phyloP scores from a whole-genome alignment of 768 basidiomycete genomes.

The Gloeopeniophorella convolvens region DNA sequence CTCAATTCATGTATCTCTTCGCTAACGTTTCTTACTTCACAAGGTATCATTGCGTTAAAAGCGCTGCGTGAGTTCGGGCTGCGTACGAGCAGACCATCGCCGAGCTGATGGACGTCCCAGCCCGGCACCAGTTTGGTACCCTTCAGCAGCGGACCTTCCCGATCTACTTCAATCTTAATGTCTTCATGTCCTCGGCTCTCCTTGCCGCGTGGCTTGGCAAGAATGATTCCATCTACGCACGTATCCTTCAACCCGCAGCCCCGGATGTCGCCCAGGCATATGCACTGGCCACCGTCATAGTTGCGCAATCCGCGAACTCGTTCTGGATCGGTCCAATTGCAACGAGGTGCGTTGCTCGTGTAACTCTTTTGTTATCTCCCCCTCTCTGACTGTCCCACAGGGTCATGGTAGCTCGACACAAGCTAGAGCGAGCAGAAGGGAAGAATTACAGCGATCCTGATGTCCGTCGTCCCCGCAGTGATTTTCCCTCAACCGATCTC shows the following conservation, averaged over 20 bases:
- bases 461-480: slow-evolving; percentile 36
- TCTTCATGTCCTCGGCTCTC: slow-evolving; percentile 47
- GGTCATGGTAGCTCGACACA: slow-evolving; percentile 71
- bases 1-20: neutral
- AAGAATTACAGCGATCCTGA: slow-evolving; percentile 57
- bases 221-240: slow-evolving; percentile 48
- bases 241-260: slow-evolving; percentile 40
- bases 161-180: slow-evolving; percentile 61
- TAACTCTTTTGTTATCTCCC: slow-evolving; percentile 1
- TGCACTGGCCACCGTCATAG: slow-evolving; percentile 39
- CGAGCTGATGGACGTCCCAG: slow-evolving; percentile 27
- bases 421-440: slow-evolving; percentile 67
- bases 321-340: slow-evolving; percentile 68
- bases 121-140: slow-evolving; percentile 64
- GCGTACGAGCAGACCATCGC: neutral
- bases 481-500: slow-evolving; percentile 10
- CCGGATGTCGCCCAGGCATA: slow-evolving; percentile 65
- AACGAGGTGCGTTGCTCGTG: slow-evolving; percentile 43
- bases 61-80: slow-evolving; percentile 43
- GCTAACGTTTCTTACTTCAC: slow-evolving; percentile 14
- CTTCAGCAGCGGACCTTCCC: slow-evolving; percentile 75
- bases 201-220: slow-evolving; percentile 51
- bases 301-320: slow-evolving; percentile 53
- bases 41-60: slow-evolving; percentile 56
- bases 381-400: slow-evolving; percentile 29